Base-by-base conservation (phyloP, 1,139 yeast species). In the Geotrichum europaeum region DNA sequence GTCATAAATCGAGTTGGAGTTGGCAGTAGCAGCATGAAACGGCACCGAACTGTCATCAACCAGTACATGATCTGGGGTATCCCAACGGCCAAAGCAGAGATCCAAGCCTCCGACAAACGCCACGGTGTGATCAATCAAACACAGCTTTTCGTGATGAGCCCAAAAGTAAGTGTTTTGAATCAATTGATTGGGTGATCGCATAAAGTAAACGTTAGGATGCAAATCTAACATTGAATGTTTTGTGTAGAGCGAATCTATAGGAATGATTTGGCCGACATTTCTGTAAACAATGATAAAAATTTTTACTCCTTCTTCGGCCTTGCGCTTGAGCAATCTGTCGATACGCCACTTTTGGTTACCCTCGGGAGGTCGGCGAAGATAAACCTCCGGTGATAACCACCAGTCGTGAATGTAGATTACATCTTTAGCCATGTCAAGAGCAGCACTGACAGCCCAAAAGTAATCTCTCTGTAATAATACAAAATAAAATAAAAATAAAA, bases 101-200 rank as follows among this genome's bases (percentile, higher is more conserved):
- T 95, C 99, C 65, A 94, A 85, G 36, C 99, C 99, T 40, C 99
- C 99, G 60, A 92, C 77, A 70, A 94, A 95, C 6, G 96, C 96
- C 59, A 91, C 82, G 0, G 94, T 86, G 66, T 89, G 90, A 73
- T 95, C 99, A 61, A 95, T 78, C 52, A 94, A 82, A 67, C 95
- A 85, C 61, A 95, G 75, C 71, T 95, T 95, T 72, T 95, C 99
- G 75, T 95, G 99, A 76, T 95, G 99, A 0, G 99, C 99, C 99
- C 99, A 95, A 72, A 95, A 95, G 69, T 85, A 89, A 0, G 96
- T 91, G 69, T 92, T 91, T 72, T 94, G 98, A 60, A 90, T 78
- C 71, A 95, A 83, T 73, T 95, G 99, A 67, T 94, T 92, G 4
- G 99, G 99, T 0, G 98, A 92, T 67, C 99, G 83, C 66, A 94